phyloP scores from a whole-genome alignment of 2,329 filamentous ascomycete species.

The Ilyonectria destructans region DNA sequence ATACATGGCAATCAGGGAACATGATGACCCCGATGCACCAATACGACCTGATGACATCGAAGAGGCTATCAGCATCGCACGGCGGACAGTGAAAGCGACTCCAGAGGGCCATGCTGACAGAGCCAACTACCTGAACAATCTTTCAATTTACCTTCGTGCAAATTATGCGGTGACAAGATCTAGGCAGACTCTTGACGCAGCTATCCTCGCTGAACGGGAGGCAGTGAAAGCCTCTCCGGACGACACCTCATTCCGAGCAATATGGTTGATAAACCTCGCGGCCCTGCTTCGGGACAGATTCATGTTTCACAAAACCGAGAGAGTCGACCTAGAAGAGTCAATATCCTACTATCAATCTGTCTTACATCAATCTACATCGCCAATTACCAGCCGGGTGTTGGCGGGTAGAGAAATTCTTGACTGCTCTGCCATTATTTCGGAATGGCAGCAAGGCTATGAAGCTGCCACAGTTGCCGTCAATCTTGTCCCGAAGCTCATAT shows the following conservation, averaged over 20 bases:
- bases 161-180: background rate
- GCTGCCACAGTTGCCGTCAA: background rate
- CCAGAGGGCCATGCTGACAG: background rate
- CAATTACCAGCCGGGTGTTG: background rate
- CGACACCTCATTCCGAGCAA: background rate
- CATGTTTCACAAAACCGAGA: background rate
- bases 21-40: background rate
- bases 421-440: background rate
- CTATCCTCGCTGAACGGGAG: background rate
- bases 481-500: constrained; percentile 1
- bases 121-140: background rate
- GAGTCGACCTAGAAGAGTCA: background rate
- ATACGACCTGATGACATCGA: background rate
- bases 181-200: background rate
- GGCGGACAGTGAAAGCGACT: background rate
- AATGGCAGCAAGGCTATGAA: background rate
- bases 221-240: background rate
- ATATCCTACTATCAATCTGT: background rate
- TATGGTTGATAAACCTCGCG: background rate
- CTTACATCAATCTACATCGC: background rate
- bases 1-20: background rate
- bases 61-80: background rate
- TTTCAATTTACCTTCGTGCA: background rate
- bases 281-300: background rate
- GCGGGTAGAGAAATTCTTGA: background rate